Evolutionary conservation across 2,329 filamentous ascomycete genomes (phyloP).

Genomic region (Fusarium sp.): DNA sequence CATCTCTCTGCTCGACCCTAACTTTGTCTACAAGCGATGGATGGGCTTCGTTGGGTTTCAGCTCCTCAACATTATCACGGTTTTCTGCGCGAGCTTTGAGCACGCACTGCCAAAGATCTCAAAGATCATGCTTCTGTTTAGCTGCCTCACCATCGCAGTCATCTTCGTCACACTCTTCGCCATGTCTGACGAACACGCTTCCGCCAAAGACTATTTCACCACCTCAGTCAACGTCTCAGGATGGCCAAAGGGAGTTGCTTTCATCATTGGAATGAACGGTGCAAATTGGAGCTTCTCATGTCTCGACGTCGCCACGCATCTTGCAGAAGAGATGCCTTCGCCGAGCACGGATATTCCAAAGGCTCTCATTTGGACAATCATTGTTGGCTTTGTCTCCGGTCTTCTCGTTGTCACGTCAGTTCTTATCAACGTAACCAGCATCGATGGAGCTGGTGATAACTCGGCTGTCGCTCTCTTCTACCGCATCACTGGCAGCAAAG

Average conservation of each 20-base stretch:
- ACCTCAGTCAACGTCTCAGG: slow-evolving; percentile 38
- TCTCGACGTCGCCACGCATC: slow-evolving; percentile 44
- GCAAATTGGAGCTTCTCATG: slow-evolving; percentile 48
- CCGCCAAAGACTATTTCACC: slow-evolving; percentile 38
- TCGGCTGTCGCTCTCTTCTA: slow-evolving; percentile 39
- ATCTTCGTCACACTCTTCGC: slow-evolving; percentile 44
- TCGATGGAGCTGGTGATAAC: slow-evolving; percentile 34
- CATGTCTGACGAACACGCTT: slow-evolving; percentile 32
- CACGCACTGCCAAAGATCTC: slow-evolving; percentile 42
- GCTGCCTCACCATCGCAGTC: slow-evolving; percentile 36
- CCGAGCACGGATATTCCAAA: slow-evolving; percentile 41
- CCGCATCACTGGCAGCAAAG: slow-evolving; percentile 37
- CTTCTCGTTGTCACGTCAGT: slow-evolving; percentile 35
- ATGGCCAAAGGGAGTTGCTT: slow-evolving; percentile 44
- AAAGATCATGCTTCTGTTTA: slow-evolving; percentile 41
- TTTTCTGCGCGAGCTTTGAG: slow-evolving; percentile 38
- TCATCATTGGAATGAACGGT: slow-evolving; percentile 45
- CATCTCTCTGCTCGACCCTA: slow-evolving; percentile 37
- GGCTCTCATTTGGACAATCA: slow-evolving; percentile 41
- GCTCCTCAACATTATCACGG: slow-evolving; percentile 39
- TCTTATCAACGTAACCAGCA: slow-evolving; percentile 31
- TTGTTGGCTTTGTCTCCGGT: slow-evolving; percentile 37
- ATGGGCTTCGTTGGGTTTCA: slow-evolving; percentile 45
- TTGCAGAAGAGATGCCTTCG: slow-evolving; percentile 46
- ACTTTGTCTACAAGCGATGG: slow-evolving; percentile 42